These are phyloP conservation scores for Rubia tinctorum DNA, from an alignment of 305 asterid genomes.

Conservation along the genomic window DNA sequence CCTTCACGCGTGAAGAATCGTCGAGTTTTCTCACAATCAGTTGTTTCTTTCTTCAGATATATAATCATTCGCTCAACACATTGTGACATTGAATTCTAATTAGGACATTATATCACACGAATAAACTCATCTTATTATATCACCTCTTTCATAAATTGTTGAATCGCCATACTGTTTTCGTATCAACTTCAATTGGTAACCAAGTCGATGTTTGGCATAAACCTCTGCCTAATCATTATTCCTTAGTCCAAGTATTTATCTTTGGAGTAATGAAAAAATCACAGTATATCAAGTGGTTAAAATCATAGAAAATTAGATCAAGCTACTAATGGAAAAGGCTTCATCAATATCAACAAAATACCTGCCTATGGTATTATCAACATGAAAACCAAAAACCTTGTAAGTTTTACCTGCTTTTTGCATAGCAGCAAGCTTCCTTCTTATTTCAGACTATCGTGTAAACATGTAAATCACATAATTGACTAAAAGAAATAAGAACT, in stretches of 20 bases:
- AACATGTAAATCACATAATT: conserved; percentile 33
- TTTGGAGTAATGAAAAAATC: conserved; percentile 83
- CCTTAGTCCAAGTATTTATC: conserved; percentile 86
- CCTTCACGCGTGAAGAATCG: conserved; percentile 34
- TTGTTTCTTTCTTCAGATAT: conserved; percentile 3
- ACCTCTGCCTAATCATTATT: conserved; percentile 86
- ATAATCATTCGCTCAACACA: neutral
- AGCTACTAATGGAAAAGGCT: neutral
- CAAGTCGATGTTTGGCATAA: conserved; percentile 82
- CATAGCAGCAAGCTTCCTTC: conserved; percentile 99
- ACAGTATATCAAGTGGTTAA: conserved; percentile 11
- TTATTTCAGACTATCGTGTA: conserved; percentile 64
- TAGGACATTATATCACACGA: too few relatives aligned
- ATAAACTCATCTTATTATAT: too few relatives aligned
- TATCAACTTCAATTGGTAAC: conserved; percentile 79
- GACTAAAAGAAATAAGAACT: conserved; percentile 16
- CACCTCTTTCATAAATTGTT: conserved; percentile 85
- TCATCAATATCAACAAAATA: conserved; percentile 15
- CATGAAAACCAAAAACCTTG: conserved; percentile 87
- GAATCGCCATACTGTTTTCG: conserved; percentile 81
- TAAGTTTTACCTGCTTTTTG: conserved; percentile 75
- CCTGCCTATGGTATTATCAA: conserved; percentile 96
- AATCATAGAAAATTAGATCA: neutral
- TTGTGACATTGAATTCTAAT: too few relatives aligned
- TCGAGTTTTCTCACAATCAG: neutral